A percentile compares a stretch with the other conserved stretches of the same genome.
phyloP scores from a whole-genome alignment of 1,139 yeast genomes.

The Candida smagusa region DNA sequence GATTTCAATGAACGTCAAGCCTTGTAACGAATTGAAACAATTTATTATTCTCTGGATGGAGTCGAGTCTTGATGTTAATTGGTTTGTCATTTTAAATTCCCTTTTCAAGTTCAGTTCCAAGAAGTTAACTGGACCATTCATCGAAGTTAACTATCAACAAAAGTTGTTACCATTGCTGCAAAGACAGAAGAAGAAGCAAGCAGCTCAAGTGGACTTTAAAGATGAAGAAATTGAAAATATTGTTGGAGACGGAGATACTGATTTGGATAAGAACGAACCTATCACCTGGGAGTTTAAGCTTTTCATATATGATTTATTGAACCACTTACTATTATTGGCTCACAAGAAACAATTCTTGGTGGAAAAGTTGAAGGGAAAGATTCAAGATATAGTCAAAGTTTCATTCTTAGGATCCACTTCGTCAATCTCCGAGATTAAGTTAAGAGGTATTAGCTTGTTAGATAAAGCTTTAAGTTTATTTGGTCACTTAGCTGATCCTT shows the following conservation, averaged over 20 bases:
- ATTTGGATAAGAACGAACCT: constrained; percentile 52
- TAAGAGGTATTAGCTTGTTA: constrained; percentile 64
- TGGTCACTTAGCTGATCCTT: constrained; percentile 67
- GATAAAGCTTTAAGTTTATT: constrained; percentile 37
- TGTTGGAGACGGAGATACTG: constrained; percentile 29
- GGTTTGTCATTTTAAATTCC: constrained; percentile 41
- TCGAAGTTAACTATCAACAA: constrained; percentile 39
- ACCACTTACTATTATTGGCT: constrained; percentile 46
- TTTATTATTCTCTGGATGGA: constrained; percentile 42
- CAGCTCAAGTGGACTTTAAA: constrained; percentile 30
- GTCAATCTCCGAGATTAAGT: constrained; percentile 56
- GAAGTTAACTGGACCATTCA: constrained; percentile 36
- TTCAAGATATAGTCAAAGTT: constrained; percentile 75
- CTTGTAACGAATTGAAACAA: constrained; percentile 34
- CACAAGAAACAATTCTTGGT: constrained; percentile 37
- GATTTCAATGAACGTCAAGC: constrained; percentile 43
- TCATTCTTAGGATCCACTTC: constrained; percentile 84
- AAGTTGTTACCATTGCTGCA: constrained; percentile 44
- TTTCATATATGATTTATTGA: constrained; percentile 58
- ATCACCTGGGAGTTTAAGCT: constrained; percentile 68
- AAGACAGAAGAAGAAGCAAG: constrained; percentile 41
- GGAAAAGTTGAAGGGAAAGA: constrained; percentile 43
- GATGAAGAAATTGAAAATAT: constrained; percentile 49
- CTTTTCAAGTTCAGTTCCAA: constrained; percentile 37
- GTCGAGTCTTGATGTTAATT: constrained; percentile 31